Percentiles rank a stretch among this genome's conserved stretches.
Conservation (phyloP, 169 alveolate genomes). For the Babesia sp. region DNA sequence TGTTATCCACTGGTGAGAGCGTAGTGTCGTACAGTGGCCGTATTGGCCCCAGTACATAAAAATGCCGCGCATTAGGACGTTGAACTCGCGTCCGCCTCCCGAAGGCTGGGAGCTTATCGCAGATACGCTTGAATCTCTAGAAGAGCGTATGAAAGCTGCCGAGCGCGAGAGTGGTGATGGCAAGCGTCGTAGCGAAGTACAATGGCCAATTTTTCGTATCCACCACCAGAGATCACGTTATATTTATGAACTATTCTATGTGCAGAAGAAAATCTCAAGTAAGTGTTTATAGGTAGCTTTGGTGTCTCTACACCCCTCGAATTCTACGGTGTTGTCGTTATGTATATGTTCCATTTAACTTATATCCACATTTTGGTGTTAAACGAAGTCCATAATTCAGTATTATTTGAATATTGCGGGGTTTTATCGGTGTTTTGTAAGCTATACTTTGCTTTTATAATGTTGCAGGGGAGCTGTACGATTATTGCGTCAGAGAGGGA, state of each 20-base stretch:
- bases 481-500: conserved; percentile 93
- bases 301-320: no score
- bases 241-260: conserved; percentile 90
- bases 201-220: conserved; percentile 95
- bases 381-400: no score
- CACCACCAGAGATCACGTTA: conserved; percentile 96
- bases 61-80: conserved; percentile 74
- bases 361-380: no score
- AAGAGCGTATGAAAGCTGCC: conserved; percentile 93
- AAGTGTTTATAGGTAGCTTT: conserved; percentile 19
- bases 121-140: conserved; percentile 88
- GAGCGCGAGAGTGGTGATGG: conserved; percentile 93
- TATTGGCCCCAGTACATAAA: conserved; percentile 2
- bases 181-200: conserved; percentile 92
- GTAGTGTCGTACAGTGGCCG: not conserved
- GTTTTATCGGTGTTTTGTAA: no score
- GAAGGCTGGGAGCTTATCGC: conserved; percentile 96
- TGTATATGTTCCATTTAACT: not conserved
- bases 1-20: not conserved
- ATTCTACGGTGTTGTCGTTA: not conserved
- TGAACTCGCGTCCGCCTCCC: conserved; percentile 82
- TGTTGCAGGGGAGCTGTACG: conserved; percentile 90
- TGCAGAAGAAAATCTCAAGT: conserved; percentile 90
- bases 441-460: not conserved
- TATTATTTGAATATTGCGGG: no score